A percentile compares a stretch with the other conserved stretches of the same genome.
phyloP scores from a whole-genome alignment of 495 filamentous ascomycete species.

The Talaromyces borbonicus region DNA sequence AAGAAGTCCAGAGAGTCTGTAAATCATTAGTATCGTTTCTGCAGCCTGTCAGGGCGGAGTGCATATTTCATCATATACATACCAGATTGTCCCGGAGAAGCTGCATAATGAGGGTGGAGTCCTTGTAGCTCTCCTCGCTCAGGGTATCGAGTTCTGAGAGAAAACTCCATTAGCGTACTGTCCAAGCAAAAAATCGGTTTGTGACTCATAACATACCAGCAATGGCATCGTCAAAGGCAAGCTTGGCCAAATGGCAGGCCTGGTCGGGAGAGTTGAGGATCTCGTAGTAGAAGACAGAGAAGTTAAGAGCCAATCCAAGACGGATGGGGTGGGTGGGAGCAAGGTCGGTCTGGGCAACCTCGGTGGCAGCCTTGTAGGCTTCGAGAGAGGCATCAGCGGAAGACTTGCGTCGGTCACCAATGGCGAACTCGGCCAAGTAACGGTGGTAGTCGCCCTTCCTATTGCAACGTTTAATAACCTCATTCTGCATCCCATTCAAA shows the following conservation, averaged over 20 bases:
- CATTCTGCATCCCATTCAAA: not conserved
- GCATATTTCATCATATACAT: slow-evolving; percentile 25
- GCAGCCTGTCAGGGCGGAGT: no score
- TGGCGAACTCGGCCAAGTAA: slow-evolving; percentile 96
- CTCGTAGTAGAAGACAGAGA: slow-evolving; percentile 99
- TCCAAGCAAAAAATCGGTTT: no score
- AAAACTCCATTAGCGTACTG: slow-evolving; percentile 15
- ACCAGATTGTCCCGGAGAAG: slow-evolving; percentile 97
- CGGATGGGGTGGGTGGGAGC: slow-evolving; percentile 98
- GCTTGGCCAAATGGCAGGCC: slow-evolving; percentile 98
- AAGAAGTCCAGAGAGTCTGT: slow-evolving; percentile 98
- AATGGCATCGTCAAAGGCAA: slow-evolving; percentile 98
- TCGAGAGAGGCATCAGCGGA: slow-evolving; percentile 94
- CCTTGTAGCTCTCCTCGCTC: slow-evolving; percentile 99
- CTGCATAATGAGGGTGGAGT: slow-evolving; percentile 99
- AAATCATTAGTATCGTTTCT: slow-evolving; percentile 16
- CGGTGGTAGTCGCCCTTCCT: slow-evolving; percentile 99
- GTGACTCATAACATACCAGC: slow-evolving; percentile 63
- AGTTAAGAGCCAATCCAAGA: slow-evolving; percentile 96
- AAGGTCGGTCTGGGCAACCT: slow-evolving; percentile 95
- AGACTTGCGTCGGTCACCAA: slow-evolving; percentile 94
- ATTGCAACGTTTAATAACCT: slow-evolving; percentile 8
- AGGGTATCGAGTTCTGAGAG: slow-evolving; percentile 87
- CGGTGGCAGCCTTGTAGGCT: slow-evolving; percentile 96
- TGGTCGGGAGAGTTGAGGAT: slow-evolving; percentile 98